A percentile compares a stretch with the other conserved stretches of the same genome.
Evolutionary conservation across 1,284 basidiomycete genomes (phyloP).

Genomic region (Boletus sp.): DNA sequence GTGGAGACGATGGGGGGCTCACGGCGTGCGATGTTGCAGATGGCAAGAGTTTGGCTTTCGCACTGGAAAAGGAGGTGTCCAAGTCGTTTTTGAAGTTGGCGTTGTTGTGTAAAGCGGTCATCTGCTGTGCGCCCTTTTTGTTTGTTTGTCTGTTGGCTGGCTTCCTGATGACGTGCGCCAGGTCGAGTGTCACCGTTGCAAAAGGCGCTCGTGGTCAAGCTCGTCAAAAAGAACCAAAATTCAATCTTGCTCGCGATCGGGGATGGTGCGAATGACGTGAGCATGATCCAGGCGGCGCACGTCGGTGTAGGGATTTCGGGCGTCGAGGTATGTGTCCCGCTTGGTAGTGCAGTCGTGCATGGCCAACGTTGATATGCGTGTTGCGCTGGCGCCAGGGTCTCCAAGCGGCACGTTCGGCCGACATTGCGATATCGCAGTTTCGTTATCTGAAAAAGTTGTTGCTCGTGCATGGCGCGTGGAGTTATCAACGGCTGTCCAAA

Average conservation of each 20-base stretch:
- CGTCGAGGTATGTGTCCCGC: constrained; percentile 65
- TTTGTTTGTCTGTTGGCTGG: background rate
- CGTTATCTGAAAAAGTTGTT: constrained; percentile 94
- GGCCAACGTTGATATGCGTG: background rate
- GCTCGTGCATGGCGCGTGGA: constrained; percentile 98
- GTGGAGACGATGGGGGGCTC: too few species aligned
- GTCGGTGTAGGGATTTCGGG: constrained; percentile 98
- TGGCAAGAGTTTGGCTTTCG: constrained; percentile 91
- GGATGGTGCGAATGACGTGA: constrained; percentile 95
- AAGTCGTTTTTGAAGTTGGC: constrained; percentile 93
- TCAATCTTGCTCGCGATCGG: constrained; percentile 93
- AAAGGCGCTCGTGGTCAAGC: constrained; percentile 96
- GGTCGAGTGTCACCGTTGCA: constrained; percentile 97
- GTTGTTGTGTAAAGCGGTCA: constrained; percentile 96
- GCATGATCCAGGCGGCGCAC: constrained; percentile 96
- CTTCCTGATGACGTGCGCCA: constrained; percentile 31
- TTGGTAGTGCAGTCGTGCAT: too few species aligned
- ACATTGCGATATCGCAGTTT: constrained; percentile 98
- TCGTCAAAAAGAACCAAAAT: constrained; percentile 95
- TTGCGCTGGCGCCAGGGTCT: constrained; percentile 66
- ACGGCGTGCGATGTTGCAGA: constrained; percentile 46
- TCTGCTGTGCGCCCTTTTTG: constrained; percentile 69
- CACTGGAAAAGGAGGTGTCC: constrained; percentile 88
- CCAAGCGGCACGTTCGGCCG: constrained; percentile 94
- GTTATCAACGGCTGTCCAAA: constrained; percentile 92